Percentiles rank a stretch among this genome's conserved stretches.
Evolutionary conservation across 208 protist species (phyloP).

Genomic region (Acanthamoeba triangularis): DNA sequence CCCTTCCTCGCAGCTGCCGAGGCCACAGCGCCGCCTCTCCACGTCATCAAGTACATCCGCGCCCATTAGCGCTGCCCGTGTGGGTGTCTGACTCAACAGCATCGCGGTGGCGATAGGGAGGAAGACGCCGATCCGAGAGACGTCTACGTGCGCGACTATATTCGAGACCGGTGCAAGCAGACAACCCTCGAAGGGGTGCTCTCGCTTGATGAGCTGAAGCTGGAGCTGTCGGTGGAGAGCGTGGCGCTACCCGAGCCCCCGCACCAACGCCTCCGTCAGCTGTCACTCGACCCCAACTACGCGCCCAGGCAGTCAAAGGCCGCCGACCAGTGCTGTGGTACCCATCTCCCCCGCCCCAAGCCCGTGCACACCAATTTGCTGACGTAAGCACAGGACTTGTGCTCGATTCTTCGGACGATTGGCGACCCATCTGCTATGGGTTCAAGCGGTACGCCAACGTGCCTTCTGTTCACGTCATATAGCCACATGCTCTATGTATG

Average conservation of each 20-base stretch:
- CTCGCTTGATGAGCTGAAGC: neutral
- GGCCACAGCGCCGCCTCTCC: neutral
- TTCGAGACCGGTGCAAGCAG: neutral
- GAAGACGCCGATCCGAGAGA: neutral
- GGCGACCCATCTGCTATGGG: constrained; percentile 15
- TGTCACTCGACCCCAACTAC: constrained; percentile 26
- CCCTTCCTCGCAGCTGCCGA: constrained; percentile 4
- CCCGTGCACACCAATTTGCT: neutral
- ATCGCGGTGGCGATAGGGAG: neutral
- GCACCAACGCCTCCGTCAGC: neutral
- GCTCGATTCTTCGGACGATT: neutral
- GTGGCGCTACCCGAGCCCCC: neutral
- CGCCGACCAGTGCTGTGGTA: constrained; percentile 27
- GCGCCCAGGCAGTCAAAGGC: constrained; percentile 13
- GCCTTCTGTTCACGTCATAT: no score
- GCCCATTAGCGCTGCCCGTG: neutral
- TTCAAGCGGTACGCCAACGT: neutral
- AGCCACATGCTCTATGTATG: no score
- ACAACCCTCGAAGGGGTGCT: neutral
- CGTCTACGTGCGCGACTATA: constrained; percentile 22
- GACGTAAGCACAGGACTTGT: neutral
- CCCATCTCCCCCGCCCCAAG: neutral
- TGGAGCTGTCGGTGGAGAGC: neutral
- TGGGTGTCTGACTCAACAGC: neutral
- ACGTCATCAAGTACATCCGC: neutral